A percentile compares a stretch with the other conserved stretches of the same genome.
phyloP scores from a whole-genome alignment of 371 early-diverging fungal species.

The Mucor racemosus region DNA sequence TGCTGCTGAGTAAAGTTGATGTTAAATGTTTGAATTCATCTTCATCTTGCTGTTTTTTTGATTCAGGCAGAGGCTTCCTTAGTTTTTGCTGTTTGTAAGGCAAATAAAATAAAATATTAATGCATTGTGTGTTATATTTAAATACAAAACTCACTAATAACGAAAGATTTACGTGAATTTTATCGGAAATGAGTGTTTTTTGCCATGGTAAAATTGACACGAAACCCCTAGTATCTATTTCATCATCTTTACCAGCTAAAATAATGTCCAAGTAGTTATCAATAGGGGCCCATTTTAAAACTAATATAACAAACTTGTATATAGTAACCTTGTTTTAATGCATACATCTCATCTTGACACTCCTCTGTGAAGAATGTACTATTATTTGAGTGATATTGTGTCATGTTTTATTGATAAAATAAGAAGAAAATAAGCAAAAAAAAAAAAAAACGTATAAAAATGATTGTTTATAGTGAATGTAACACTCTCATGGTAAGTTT shows the following conservation, averaged over 20 bases:
- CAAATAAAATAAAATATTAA: neutral
- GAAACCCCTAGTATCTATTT: neutral
- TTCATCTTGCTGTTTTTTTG: neutral
- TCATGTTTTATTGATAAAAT: neutral
- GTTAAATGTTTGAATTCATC: neutral
- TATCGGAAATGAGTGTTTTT: neutral
- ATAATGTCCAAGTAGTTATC: neutral
- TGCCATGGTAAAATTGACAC: neutral
- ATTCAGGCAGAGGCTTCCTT: neutral
- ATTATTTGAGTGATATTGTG: neutral
- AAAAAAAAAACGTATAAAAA: too few species aligned
- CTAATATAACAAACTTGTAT: neutral
- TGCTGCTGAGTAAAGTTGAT: neutral
- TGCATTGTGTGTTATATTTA: neutral
- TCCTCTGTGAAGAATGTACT: neutral
- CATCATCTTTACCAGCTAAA: neutral
- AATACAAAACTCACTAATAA: neutral
- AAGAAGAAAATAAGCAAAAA: neutral
- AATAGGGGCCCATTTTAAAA: neutral
- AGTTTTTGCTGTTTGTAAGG: neutral
- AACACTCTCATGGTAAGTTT: neutral
- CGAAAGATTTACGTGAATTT: neutral
- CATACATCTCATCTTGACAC: neutral
- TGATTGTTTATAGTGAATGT: neutral
- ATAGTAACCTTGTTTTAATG: neutral